A percentile compares a stretch with the other conserved stretches of the same genome.
These are phyloP conservation scores for Dactylellina cionopaga DNA, from an alignment of 2,329 filamentous ascomycete species.

Conservation along the genomic window DNA sequence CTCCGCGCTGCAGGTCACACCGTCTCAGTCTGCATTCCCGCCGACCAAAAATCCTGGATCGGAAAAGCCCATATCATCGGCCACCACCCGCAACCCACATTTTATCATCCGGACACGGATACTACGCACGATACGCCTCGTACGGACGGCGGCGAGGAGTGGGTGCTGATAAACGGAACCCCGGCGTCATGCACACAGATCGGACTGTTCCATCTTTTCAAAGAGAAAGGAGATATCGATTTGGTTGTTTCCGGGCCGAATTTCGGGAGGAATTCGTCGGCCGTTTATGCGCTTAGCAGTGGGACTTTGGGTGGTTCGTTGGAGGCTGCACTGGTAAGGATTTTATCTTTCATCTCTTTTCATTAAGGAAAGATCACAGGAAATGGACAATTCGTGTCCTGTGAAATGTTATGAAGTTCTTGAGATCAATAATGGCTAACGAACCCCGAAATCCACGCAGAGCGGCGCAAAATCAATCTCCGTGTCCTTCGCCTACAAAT, in stretches of 20 bases:
- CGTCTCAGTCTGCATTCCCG: conserved; percentile 91
- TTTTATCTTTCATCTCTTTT: not conserved
- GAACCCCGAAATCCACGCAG: not conserved
- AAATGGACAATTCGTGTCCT: not conserved
- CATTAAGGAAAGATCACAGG: too few species aligned
- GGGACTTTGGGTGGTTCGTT: conserved; percentile 64
- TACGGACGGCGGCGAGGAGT: conserved; percentile 73
- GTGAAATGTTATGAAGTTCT: too few species aligned
- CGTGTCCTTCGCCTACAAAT: conserved; percentile 89
- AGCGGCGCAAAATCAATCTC: conserved; percentile 79
- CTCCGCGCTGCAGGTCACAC: conserved; percentile 79
- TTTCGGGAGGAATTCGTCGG: conserved; percentile 83
- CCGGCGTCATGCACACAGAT: conserved; percentile 85
- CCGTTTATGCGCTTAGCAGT: conserved; percentile 79
- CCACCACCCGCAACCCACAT: conserved; percentile 82
- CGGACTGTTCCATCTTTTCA: conserved; percentile 81
- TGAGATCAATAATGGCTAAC: too few species aligned
- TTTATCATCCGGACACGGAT: conserved; percentile 76
- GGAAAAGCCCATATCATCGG: conserved; percentile 97
- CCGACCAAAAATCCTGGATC: conserved; percentile 96
- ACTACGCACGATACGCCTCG: conserved; percentile 68
- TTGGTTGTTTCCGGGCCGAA: conserved; percentile 81
- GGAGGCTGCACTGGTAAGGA: conserved; percentile 37
- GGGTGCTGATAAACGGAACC: conserved; percentile 82
- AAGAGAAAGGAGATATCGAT: conserved; percentile 76